Evolutionary conservation across 2,329 filamentous ascomycete species (phyloP).

Genomic region (Graphilbum ipis-grandicollis): DNA sequence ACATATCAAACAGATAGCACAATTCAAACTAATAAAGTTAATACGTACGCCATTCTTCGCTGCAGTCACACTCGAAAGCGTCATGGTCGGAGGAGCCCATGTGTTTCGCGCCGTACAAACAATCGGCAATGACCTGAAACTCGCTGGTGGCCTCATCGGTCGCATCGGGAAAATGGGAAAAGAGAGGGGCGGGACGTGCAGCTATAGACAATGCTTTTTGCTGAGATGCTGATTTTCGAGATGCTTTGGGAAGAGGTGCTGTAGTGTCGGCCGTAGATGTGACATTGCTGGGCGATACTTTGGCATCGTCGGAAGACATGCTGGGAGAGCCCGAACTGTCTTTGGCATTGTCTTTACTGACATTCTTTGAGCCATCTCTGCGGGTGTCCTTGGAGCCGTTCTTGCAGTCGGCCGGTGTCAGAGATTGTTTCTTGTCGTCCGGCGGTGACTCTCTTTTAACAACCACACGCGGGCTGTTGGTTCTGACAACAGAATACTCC

Average conservation of each 20-base stretch:
- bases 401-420: constrained; percentile 21
- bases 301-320: constrained; percentile 25
- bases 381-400: too few species aligned
- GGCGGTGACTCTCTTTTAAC: constrained; percentile 23
- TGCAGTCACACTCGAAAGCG: constrained; percentile 84
- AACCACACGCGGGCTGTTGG: constrained; percentile 15
- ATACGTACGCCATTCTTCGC: constrained; percentile 81
- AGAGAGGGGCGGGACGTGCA: constrained; percentile 34
- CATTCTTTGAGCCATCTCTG: too few species aligned
- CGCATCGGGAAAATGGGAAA: constrained; percentile 57
- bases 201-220: constrained; percentile 17
- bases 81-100: constrained; percentile 85
- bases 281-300: constrained; percentile 26
- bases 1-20: too few species aligned
- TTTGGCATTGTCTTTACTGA: too few species aligned
- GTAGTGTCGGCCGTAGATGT: constrained; percentile 28
- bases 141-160: constrained; percentile 57
- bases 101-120: constrained; percentile 80
- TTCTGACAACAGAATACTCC: constrained; percentile 10
- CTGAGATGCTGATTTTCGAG: constrained; percentile 23
- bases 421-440: constrained; percentile 9
- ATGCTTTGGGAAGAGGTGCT: constrained; percentile 45
- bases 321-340: constrained; percentile 22
- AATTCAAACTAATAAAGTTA: constrained; percentile 5
- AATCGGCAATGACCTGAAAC: constrained; percentile 71